Percentiles rank a stretch among this genome's conserved stretches.
Evolutionary conservation across 2,329 filamentous ascomycete genomes (phyloP).

Genomic region (Escovopsis weberi): DNA sequence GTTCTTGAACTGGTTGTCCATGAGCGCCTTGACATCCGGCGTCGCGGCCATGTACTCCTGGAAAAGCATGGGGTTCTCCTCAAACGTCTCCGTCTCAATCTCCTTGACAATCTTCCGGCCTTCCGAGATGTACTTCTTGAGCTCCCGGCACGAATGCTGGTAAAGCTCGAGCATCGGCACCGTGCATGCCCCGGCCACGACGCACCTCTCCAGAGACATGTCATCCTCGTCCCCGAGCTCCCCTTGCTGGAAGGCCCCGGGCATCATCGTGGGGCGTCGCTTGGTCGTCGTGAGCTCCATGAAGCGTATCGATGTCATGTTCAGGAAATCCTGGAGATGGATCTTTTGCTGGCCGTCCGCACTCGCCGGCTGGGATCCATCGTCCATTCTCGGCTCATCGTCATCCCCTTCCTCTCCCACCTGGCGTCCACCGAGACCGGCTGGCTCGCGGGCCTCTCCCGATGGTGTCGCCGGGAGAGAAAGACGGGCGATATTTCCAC

Average conservation of each 20-base stretch:
- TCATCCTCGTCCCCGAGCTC: slow-evolving; percentile 32
- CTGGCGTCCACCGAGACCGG: too few species aligned
- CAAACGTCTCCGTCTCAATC: slow-evolving; percentile 76
- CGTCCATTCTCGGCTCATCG: slow-evolving; percentile 30
- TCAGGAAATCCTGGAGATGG: slow-evolving; percentile 81
- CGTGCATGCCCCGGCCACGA: slow-evolving; percentile 81
- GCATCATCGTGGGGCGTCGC: slow-evolving; percentile 66
- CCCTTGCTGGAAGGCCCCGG: slow-evolving; percentile 30
- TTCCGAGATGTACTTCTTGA: slow-evolving; percentile 94
- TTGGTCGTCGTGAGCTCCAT: slow-evolving; percentile 98
- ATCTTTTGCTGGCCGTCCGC: slow-evolving; percentile 43
- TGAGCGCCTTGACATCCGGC: slow-evolving; percentile 66
- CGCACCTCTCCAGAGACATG: slow-evolving; percentile 56
- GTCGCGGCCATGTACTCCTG: slow-evolving; percentile 79
- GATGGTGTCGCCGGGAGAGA: slow-evolving; percentile 38
- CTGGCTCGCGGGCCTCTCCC: slow-evolving; percentile 34
- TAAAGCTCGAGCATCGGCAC: slow-evolving; percentile 89
- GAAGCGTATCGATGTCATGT: slow-evolving; percentile 92
- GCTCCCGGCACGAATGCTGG: slow-evolving; percentile 86
- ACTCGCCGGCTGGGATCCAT: slow-evolving; percentile 26
- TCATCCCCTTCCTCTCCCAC: slow-evolving; percentile 12
- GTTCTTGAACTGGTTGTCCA: slow-evolving; percentile 97
- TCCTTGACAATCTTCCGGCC: slow-evolving; percentile 79
- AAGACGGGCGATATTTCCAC: slow-evolving; percentile 26
- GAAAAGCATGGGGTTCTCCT: slow-evolving; percentile 84